A percentile compares a stretch with the other conserved stretches of the same genome.
Conservation (phyloP, 257 asterid genomes). For the Penstemon eatonii region DNA sequence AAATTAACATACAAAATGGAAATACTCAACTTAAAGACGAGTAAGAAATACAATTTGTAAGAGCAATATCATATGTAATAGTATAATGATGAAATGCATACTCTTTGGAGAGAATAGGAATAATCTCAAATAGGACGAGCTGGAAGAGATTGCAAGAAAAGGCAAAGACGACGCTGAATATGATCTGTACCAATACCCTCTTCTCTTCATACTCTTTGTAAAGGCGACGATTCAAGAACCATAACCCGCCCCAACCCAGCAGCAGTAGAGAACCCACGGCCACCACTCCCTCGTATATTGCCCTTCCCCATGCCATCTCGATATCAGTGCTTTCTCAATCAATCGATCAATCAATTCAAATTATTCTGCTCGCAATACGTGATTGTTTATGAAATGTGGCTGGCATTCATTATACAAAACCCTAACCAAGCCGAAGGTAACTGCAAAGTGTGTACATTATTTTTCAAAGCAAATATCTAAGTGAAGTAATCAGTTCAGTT, state of each 20-base stretch:
- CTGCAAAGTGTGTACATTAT: no score
- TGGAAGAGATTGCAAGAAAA: slow-evolving; percentile 93
- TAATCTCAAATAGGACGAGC: slow-evolving; percentile 92
- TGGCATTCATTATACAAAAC: no score
- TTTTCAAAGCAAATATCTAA: no score
- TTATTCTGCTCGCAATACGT: no score
- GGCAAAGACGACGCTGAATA: slow-evolving; percentile 93
- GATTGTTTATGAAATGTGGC: no score
- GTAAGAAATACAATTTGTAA: not conserved
- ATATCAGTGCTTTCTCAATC: slow-evolving; percentile 8
- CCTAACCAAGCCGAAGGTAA: no score
- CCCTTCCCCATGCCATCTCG: slow-evolving; percentile 83
- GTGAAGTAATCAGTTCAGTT: no score
- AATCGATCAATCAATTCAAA: not conserved
- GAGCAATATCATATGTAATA: not conserved
- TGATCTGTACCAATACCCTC: slow-evolving; percentile 89
- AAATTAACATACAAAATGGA: slow-evolving; percentile 4
- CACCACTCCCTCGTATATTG: slow-evolving; percentile 66
- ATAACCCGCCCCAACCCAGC: slow-evolving; percentile 88
- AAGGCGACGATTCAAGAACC: slow-evolving; percentile 89
- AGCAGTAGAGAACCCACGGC: slow-evolving; percentile 74
- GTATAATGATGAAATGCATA: slow-evolving; percentile 29
- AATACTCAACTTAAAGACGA: slow-evolving; percentile 21
- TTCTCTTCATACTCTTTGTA: slow-evolving; percentile 99
- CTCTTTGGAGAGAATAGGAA: slow-evolving; percentile 88